Conservation (phyloP, 257 asterid species). For the Nicotiana paniculata region DNA sequence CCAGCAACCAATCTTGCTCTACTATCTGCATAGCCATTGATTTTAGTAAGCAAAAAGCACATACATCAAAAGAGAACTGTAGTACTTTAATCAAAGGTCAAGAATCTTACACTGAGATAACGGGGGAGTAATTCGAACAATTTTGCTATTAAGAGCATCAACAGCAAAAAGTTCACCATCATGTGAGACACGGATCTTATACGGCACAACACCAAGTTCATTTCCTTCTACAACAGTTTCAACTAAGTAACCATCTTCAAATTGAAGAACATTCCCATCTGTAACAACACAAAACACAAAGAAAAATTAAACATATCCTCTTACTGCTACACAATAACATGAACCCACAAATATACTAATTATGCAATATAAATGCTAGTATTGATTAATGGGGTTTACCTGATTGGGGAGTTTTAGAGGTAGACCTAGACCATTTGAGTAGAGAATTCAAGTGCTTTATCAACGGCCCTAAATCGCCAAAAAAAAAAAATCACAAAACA, state of each 20-base stretch:
- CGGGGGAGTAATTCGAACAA: conserved; percentile 82
- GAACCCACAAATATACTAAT: neutral
- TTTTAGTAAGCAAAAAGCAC: neutral
- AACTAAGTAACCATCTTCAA: conserved; percentile 89
- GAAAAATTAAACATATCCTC: neutral
- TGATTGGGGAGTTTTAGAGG: conserved; percentile 70
- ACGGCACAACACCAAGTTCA: conserved; percentile 82
- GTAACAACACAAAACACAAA: conserved; percentile 10
- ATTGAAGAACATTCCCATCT: conserved; percentile 75
- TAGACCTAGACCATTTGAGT: conserved; percentile 82
- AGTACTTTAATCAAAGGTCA: neutral
- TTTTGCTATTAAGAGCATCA: conserved; percentile 81
- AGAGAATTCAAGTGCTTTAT: conserved; percentile 74
- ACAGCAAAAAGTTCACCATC: conserved; percentile 98
- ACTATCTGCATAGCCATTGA: conserved; percentile 47
- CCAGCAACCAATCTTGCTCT: conserved; percentile 97
- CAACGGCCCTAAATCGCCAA: conserved; percentile 57
- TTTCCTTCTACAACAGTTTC: conserved; percentile 93
- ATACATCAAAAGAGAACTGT: neutral
- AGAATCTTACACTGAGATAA: conserved; percentile 71
- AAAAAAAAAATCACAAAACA: neutral
- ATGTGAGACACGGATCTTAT: conserved; percentile 64
- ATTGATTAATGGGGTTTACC: conserved; percentile 26
- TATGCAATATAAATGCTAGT: neutral
- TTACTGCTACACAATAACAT: neutral